phyloP scores from a whole-genome alignment of 1,284 basidiomycete genomes.

The Pseudozyma pruni region DNA sequence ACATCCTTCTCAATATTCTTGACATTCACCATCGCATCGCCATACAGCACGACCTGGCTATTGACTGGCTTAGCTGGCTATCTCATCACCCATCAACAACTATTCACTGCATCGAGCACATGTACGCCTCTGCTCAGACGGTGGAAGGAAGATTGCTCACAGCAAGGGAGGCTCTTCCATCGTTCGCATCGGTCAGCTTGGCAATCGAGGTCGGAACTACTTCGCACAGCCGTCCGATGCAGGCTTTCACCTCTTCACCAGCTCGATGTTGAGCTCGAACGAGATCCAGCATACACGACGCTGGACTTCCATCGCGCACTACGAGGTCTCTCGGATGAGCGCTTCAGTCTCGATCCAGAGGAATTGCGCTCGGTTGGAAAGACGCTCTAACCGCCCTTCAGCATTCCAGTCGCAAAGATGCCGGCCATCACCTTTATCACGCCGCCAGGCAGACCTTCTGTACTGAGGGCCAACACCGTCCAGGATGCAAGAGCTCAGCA shows the following conservation, averaged over 20 bases:
- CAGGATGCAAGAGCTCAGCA: slow-evolving; percentile 6
- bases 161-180: too few relatives aligned
- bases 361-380: neutral
- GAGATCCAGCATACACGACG: neutral
- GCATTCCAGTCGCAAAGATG: slow-evolving; percentile 13
- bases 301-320: too few relatives aligned
- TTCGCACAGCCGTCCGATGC: neutral
- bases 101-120: too few relatives aligned
- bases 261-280: slow-evolving; percentile 1
- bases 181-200: too few relatives aligned
- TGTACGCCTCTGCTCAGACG: too few relatives aligned
- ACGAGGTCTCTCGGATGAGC: neutral
- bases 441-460: slow-evolving; percentile 33
- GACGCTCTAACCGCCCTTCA: neutral
- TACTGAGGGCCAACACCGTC: slow-evolving; percentile 5
- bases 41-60: too few relatives aligned
- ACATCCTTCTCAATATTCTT: too few relatives aligned
- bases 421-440: slow-evolving; percentile 38
- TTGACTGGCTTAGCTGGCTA: too few relatives aligned
- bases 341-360: neutral
- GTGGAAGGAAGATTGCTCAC: too few relatives aligned
- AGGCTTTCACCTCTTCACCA: neutral
- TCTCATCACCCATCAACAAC: too few relatives aligned
- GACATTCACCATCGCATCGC: too few relatives aligned
- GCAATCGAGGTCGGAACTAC: too few relatives aligned